Evolutionary conservation across 495 filamentous ascomycete species (phyloP).

Genomic region (Talaromyces ruber): DNA sequence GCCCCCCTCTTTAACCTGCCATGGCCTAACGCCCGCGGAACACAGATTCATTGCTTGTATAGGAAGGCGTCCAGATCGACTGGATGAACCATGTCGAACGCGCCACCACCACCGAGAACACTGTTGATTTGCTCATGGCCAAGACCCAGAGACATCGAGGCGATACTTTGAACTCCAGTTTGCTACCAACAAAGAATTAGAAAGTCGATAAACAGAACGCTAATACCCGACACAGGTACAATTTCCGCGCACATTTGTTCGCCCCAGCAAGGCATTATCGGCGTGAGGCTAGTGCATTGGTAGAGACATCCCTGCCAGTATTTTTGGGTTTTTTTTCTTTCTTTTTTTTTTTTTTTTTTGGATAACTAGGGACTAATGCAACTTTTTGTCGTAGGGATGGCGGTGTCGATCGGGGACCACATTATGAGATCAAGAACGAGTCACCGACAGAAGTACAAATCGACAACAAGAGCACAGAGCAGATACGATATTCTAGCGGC

Average conservation of each 20-base stretch:
- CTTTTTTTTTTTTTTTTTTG: too few relatives aligned
- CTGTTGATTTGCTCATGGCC: constrained; percentile 29
- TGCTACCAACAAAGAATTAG: constrained; percentile 9
- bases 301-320: constrained; percentile 15
- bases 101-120: constrained; percentile 21
- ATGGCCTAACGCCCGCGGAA: background rate
- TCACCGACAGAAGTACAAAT: constrained; percentile 34
- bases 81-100: constrained; percentile 42
- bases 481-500: constrained; percentile 49
- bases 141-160: constrained; percentile 38
- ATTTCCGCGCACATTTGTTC: constrained; percentile 35
- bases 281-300: constrained; percentile 59
- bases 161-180: constrained; percentile 49
- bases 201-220: background rate
- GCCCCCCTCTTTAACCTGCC: background rate
- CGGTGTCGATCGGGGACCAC: constrained; percentile 43
- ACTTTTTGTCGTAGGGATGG: constrained; percentile 22
- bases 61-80: constrained; percentile 33
- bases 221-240: constrained; percentile 10
- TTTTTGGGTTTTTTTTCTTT: too few relatives aligned
- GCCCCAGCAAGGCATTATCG: constrained; percentile 49
- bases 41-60: background rate
- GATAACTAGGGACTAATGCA: too few relatives aligned
- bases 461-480: constrained; percentile 29
- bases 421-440: constrained; percentile 50